These are phyloP conservation scores for Houttuynia cordata DNA, from an alignment of 164 flowering plant genomes.

Conservation along the genomic window DNA sequence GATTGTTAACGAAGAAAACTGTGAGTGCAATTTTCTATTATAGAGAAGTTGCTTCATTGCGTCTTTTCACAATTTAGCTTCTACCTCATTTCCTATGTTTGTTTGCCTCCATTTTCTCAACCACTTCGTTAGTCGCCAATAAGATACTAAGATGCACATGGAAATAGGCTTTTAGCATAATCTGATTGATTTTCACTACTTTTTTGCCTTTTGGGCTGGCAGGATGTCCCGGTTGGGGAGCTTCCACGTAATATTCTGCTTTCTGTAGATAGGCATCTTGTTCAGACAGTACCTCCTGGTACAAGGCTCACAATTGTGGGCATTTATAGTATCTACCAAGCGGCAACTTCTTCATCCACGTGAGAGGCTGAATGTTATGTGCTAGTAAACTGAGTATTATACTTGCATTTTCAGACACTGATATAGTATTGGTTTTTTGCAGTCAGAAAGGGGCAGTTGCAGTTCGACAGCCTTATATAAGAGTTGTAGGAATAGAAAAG, in stretches of 20 bases:
- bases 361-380: slow-evolving; percentile 18
- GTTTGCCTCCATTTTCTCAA: too few species aligned
- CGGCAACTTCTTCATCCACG: slow-evolving; percentile 70
- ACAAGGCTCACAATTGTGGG: slow-evolving; percentile 92
- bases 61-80: too few species aligned
- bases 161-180: too few species aligned
- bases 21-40: too few species aligned
- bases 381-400: background rate
- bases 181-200: background rate
- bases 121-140: too few species aligned
- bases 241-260: slow-evolving; percentile 94
- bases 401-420: background rate
- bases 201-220: slow-evolving; percentile 7
- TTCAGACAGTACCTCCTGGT: slow-evolving; percentile 93
- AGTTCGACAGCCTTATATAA: slow-evolving; percentile 90
- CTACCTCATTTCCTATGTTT: too few species aligned
- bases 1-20: too few species aligned
- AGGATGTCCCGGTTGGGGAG: slow-evolving; percentile 99
- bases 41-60: too few species aligned
- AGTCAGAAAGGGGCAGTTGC: slow-evolving; percentile 98
- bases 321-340: slow-evolving; percentile 88
- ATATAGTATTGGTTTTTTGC: slow-evolving; percentile 13
- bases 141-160: too few species aligned
- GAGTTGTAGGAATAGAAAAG: slow-evolving; percentile 94
- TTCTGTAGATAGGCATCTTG: slow-evolving; percentile 91